Conservation (phyloP, 768 basidiomycete genomes). For the Pholiota molesta region DNA sequence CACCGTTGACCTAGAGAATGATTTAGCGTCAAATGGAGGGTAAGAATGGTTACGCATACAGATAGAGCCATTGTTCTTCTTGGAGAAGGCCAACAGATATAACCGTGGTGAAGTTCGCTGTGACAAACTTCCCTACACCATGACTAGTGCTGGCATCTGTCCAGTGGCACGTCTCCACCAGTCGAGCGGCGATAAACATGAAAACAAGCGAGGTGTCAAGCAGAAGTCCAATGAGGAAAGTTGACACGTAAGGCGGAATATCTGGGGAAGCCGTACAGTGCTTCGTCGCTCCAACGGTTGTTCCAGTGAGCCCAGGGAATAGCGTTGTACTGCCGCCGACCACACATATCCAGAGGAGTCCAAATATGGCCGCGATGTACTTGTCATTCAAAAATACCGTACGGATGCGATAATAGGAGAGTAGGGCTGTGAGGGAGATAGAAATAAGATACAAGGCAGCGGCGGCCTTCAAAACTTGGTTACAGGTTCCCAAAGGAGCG, state of each 20-base stretch:
- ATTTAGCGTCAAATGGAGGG: background rate
- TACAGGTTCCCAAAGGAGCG: conserved; percentile 9
- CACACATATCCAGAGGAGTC: conserved; percentile 7
- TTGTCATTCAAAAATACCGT: background rate
- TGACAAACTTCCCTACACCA: conserved; percentile 7
- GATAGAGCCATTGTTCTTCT: conserved; percentile 12
- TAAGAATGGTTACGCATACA: conserved; percentile 8
- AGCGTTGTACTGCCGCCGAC: conserved; percentile 7
- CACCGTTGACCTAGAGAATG: conserved; percentile 8
- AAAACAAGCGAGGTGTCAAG: conserved; percentile 14
- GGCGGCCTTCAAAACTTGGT: background rate
- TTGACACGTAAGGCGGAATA: conserved; percentile 9
- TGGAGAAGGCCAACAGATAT: conserved; percentile 9
- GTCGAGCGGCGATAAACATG: conserved; percentile 14
- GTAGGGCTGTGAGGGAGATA: conserved; percentile 1
- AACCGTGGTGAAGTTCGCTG: conserved; percentile 7
- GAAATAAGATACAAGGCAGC: conserved; percentile 9
- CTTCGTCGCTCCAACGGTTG: background rate
- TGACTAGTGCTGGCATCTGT: conserved; percentile 5
- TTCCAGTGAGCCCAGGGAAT: conserved; percentile 4
- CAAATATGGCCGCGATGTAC: conserved; percentile 12
- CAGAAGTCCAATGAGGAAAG: conserved; percentile 11
- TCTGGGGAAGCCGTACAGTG: conserved; percentile 5
- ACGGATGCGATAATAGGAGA: conserved; percentile 13
- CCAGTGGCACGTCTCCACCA: conserved; percentile 3